Base-by-base conservation (phyloP, 2,329 filamentous ascomycete genomes). In the Ascochyta viciae-villosae region DNA sequence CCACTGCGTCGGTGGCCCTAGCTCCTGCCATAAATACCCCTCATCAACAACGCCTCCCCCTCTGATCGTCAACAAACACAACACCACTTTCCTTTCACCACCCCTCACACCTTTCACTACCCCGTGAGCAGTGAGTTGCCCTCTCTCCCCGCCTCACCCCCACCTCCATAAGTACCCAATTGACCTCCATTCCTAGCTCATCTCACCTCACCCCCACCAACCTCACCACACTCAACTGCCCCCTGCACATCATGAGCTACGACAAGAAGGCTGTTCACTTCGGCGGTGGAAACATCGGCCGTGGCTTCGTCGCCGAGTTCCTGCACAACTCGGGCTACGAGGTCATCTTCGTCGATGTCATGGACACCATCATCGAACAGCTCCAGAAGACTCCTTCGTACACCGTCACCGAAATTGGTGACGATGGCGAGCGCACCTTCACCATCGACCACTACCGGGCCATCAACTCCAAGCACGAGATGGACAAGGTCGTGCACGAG, bases 301-400 rank as follows among this genome's bases (percentile, higher is more conserved):
- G 80, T 74, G 80, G 76, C 67, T 76, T 77, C 65, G 76, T 79
- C 37, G 76, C 76, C 60, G 74, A 76, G 71, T 95, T 97, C 81
- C 86, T 98, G 37, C 91, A 96, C 83, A 89, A 96, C 78, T 95
- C 93, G 12, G 93, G 91, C 74, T 99, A 93, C 76, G 91, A 97
- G 74, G 94, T 99, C 71, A 84, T 98, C 81, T 98, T 99, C 73
- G 89, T 96, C 68, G 95, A 99, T 82, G 93, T 99, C 65, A 88
- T 92, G 80, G 92, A 94, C 75, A 80, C 80, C 59, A 82, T 97
- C 61, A 95, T 98, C 75, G 83, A 94, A 68, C 79, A 84, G 49
- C 85, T 99, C 66, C 92, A 98, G 75, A 79, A 83, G 19, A 84
- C 86, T 44, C 83, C 87, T 52, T 89, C 87, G 13, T 99, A 98